Evolutionary conservation across 2,329 filamentous ascomycete genomes (phyloP).

Genomic region (Xylariaceae sp.): DNA sequence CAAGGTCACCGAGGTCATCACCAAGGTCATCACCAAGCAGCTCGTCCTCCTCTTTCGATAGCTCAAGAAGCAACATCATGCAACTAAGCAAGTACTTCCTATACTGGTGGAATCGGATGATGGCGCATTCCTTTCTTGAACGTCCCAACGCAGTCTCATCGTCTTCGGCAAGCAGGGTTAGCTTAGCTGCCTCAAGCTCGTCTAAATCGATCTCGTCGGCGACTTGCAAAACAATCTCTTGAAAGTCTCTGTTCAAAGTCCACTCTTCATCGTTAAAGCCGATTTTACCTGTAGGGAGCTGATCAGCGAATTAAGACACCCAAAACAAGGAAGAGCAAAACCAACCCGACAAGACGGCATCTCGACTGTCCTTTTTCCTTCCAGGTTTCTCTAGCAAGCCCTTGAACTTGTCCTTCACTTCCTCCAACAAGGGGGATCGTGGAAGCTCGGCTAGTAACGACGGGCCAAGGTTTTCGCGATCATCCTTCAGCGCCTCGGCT

Average conservation of each 20-base stretch:
- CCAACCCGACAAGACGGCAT: conserved; percentile 68
- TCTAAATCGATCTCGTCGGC: conserved; percentile 90
- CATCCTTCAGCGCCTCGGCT: conserved; percentile 65
- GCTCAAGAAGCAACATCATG: conserved; percentile 75
- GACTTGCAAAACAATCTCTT: conserved; percentile 77
- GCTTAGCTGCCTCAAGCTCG: conserved; percentile 78
- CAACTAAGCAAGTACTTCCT: conserved; percentile 83
- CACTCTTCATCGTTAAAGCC: conserved; percentile 74
- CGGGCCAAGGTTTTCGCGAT: conserved; percentile 67
- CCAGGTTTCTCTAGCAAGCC: conserved; percentile 74
- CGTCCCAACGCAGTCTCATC: conserved; percentile 71
- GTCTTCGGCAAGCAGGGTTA: conserved; percentile 74
- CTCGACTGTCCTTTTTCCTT: conserved; percentile 75
- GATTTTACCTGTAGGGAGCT: conserved; percentile 66
- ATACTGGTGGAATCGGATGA: conserved; percentile 87
- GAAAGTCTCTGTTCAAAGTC: conserved; percentile 82
- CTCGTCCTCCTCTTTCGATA: conserved; percentile 64
- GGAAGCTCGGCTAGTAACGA: conserved; percentile 40
- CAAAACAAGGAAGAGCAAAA: conserved; percentile 9
- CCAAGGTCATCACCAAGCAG: conserved; percentile 53
- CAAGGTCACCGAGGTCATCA: conserved; percentile 54
- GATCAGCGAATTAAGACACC: conserved; percentile 21
- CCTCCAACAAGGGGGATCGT: conserved; percentile 54
- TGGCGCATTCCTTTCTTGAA: conserved; percentile 73
- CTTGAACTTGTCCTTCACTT: conserved; percentile 67